A percentile compares a stretch with the other conserved stretches of the same genome.
Conservation (phyloP, 139 green algal species). For the Pseudopediastrum boryanum region DNA sequence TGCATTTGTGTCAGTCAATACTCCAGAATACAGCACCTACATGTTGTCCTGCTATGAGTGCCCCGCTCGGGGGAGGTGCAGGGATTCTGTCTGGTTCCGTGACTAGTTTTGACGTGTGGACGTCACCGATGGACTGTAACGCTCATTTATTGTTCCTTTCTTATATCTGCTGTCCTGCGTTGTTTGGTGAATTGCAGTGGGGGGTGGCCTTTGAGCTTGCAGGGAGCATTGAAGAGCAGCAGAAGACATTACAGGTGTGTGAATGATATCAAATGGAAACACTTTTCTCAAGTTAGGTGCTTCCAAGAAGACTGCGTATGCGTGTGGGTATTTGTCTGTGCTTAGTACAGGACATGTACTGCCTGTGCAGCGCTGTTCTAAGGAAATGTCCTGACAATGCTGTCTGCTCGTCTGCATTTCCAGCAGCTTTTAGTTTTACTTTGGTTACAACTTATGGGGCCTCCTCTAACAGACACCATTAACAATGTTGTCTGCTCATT, state of each 20-base stretch:
- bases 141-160: neutral
- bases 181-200: conserved; percentile 44
- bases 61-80: neutral
- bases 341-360: too few relatives aligned
- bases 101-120: neutral
- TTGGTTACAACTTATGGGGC: too few relatives aligned
- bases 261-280: neutral
- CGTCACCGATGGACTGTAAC: neutral
- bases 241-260: conserved; percentile 41
- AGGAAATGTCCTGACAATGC: too few relatives aligned
- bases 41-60: neutral
- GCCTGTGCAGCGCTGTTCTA: too few relatives aligned
- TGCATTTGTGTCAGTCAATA: neutral
- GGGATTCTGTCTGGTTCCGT: neutral
- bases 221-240: conserved; percentile 53
- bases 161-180: neutral
- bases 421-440: too few relatives aligned
- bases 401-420: too few relatives aligned
- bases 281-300: neutral
- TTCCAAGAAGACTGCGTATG: neutral
- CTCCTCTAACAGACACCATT: too few relatives aligned
- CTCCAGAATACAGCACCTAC: neutral
- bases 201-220: conserved; percentile 57
- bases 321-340: too few relatives aligned
- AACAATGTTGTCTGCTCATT: too few relatives aligned